These are phyloP conservation scores for Boletus pseudo-olivaceus DNA, from an alignment of 768 basidiomycete species.

Conservation along the genomic window DNA sequence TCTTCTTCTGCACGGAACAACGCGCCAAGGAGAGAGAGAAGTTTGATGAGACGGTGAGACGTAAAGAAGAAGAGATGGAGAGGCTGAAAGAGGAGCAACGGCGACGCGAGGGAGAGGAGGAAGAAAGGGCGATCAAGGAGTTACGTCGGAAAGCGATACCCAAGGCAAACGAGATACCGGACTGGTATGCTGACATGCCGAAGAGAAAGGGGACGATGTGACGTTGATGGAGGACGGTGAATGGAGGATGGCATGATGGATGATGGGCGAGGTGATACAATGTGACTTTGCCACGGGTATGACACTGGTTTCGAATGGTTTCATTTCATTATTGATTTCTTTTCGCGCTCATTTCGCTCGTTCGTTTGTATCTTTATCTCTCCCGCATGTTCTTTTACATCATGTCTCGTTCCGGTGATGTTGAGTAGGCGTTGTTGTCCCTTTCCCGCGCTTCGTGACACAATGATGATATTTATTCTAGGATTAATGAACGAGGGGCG, in stretches of 20 bases:
- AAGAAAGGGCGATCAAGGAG: constrained; percentile 60
- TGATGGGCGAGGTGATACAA: constrained; percentile 3
- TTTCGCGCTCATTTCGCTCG: neutral
- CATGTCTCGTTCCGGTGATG: constrained; percentile 2
- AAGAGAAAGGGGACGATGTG: constrained; percentile 42
- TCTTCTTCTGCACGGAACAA: constrained; percentile 49
- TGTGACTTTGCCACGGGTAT: constrained; percentile 12
- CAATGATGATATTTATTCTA: constrained; percentile 17
- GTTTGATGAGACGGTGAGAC: constrained; percentile 57
- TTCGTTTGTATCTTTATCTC: constrained; percentile 14
- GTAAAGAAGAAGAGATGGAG: constrained; percentile 54
- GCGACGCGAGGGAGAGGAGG: constrained; percentile 47
- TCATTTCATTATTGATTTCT: constrained; percentile 7
- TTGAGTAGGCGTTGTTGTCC: neutral
- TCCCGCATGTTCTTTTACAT: constrained; percentile 17
- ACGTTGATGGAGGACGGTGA: constrained; percentile 11
- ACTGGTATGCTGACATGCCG: constrained; percentile 72
- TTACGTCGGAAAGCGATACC: constrained; percentile 61
- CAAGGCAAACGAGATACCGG: constrained; percentile 68
- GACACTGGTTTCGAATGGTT: neutral
- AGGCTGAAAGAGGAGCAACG: constrained; percentile 44
- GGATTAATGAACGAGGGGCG: constrained; percentile 22
- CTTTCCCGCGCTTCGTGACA: constrained; percentile 7
- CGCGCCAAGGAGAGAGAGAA: constrained; percentile 59
- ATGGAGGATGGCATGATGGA: constrained; percentile 13